These are phyloP conservation scores for Echium plantagineum DNA, from an alignment of 257 asterid species.

Conservation along the genomic window DNA sequence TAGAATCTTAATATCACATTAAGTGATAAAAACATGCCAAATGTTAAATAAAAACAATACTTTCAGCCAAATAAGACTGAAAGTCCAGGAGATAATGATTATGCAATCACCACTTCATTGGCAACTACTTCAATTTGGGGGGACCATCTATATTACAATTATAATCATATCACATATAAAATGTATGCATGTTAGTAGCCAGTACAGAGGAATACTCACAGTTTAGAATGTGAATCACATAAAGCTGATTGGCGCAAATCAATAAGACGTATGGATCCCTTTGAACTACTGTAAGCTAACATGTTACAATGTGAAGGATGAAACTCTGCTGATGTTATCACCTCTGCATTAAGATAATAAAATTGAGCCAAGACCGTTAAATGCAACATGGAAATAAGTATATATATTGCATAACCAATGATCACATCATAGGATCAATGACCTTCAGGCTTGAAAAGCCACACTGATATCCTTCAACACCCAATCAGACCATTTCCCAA, in stretches of 20 bases:
- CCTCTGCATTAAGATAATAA: constrained; percentile 51
- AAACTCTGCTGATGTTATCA: constrained; percentile 83
- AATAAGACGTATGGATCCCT: constrained; percentile 82
- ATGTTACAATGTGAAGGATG: constrained; percentile 86
- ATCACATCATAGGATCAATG: no score
- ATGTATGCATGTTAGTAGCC: neutral
- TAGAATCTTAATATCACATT: constrained; percentile 13
- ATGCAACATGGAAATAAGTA: no score
- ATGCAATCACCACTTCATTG: no score
- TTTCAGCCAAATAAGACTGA: neutral
- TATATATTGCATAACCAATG: no score
- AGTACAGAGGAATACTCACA: constrained; percentile 7
- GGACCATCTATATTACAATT: no score
- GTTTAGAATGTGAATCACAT: constrained; percentile 67
- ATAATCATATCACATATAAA: neutral
- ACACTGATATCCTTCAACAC: no score
- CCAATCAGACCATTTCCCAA: no score
- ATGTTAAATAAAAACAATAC: neutral
- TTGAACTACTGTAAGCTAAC: constrained; percentile 81
- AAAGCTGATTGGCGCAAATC: constrained; percentile 88
- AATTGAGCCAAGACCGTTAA: neutral
- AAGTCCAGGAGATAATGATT: no score
- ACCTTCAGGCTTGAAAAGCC: no score
- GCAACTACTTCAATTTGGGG: neutral
- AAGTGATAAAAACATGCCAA: constrained; percentile 7